phyloP scores from a whole-genome alignment of 345 rosid genomes.

The Eucalyptus sp. region DNA sequence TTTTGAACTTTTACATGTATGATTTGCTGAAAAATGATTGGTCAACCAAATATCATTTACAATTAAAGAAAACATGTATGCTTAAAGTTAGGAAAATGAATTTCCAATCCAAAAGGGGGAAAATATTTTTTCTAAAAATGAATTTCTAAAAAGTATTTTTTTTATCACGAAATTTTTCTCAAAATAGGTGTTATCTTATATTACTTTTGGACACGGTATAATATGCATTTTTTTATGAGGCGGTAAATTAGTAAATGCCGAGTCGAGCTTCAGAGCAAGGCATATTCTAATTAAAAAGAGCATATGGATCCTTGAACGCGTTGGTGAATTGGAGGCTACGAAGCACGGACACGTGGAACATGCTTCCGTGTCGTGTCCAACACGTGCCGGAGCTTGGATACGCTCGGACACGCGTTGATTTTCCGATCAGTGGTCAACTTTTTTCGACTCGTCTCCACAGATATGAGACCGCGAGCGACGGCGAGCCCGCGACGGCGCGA shows the following conservation, averaged over 20 bases:
- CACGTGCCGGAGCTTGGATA: too few species aligned
- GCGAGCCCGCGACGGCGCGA: too few species aligned
- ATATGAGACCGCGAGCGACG: too few species aligned
- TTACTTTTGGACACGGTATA: neutral
- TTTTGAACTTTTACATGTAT: neutral
- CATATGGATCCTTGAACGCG: neutral
- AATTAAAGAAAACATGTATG: rapidly evolving
- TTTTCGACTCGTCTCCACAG: too few species aligned
- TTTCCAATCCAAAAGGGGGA: neutral
- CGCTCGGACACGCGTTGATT: too few species aligned
- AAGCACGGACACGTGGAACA: too few species aligned
- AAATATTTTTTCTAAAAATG: neutral
- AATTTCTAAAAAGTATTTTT: neutral
- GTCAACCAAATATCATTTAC: rapidly evolving
- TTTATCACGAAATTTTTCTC: neutral
- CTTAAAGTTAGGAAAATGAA: neutral
- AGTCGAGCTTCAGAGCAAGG: too few species aligned
- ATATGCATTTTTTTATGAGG: neutral
- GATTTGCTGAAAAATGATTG: neutral
- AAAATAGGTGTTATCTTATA: neutral
- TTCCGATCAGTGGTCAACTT: too few species aligned
- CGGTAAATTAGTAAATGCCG: neutral
- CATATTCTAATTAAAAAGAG: too few species aligned
- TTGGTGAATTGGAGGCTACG: neutral
- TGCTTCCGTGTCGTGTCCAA: too few species aligned